Evolutionary conservation across 140 eudicot species (phyloP).

Genomic region (Anethum foeniculum): DNA sequence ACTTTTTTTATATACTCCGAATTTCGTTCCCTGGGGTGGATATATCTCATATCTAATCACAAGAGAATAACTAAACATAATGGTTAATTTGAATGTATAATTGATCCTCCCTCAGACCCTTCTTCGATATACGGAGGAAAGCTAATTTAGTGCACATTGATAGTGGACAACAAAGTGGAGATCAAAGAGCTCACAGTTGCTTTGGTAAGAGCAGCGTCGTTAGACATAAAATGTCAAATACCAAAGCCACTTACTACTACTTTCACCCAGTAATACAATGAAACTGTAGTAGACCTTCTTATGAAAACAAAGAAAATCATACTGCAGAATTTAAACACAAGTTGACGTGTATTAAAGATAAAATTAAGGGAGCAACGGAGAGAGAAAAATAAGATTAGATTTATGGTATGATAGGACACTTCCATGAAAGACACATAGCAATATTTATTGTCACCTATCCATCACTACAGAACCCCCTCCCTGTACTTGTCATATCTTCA

Average conservation of each 20-base stretch:
- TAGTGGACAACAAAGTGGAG: not conserved
- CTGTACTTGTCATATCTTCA: slow-evolving; percentile 6
- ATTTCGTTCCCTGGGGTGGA: too few species aligned
- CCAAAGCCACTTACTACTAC: not conserved
- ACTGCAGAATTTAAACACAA: not conserved
- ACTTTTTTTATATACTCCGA: too few species aligned
- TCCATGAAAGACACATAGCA: not conserved
- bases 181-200: not conserved
- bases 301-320: not conserved
- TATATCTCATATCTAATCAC: not conserved
- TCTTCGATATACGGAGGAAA: too few species aligned
- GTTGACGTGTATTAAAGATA: slow-evolving; percentile 1
- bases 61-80: not conserved
- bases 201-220: not conserved
- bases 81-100: not conserved
- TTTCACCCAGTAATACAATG: not conserved
- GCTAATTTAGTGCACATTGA: not conserved
- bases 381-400: too few species aligned
- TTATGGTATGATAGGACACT: slow-evolving; percentile 6
- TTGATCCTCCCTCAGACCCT: not conserved
- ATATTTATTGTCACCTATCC: slow-evolving; percentile 6
- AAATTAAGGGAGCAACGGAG: not conserved
- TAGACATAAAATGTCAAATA: not conserved
- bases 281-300: not conserved
- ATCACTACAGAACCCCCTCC: not conserved